phyloP scores from a whole-genome alignment of 768 basidiomycete species.

The Agaricus blazei region DNA sequence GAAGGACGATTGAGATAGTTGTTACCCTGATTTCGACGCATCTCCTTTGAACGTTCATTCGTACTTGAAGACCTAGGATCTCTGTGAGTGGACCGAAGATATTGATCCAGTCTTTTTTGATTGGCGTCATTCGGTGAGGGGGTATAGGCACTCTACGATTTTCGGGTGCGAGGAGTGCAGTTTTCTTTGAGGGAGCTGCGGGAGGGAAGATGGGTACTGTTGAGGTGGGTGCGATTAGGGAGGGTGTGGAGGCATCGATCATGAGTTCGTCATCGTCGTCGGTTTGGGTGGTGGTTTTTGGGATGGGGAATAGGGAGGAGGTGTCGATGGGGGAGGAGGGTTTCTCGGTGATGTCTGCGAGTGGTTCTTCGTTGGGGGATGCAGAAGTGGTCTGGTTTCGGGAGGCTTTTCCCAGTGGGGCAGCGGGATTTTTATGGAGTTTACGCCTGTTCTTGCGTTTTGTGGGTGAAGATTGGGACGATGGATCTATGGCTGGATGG shows the following conservation, averaged over 20 bases:
- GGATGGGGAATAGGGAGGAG: slow-evolving; percentile 9
- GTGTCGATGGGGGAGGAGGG: slow-evolving; percentile 14
- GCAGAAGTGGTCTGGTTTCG: slow-evolving; percentile 14
- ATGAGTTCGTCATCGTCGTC: slow-evolving; percentile 29
- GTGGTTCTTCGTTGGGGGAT: slow-evolving; percentile 18
- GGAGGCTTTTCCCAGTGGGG: slow-evolving; percentile 9
- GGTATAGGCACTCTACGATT: slow-evolving; percentile 88
- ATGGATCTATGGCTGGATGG: slow-evolving; percentile 17
- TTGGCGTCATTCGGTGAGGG: slow-evolving; percentile 94
- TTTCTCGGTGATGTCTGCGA: slow-evolving; percentile 16
- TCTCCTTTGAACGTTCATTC: slow-evolving; percentile 91
- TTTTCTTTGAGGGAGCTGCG: slow-evolving; percentile 47
- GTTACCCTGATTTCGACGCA: slow-evolving; percentile 87
- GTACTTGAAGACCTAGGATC: slow-evolving; percentile 88
- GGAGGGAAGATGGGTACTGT: slow-evolving; percentile 67
- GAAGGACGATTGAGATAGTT: slow-evolving; percentile 21
- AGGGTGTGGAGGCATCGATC: slow-evolving; percentile 28
- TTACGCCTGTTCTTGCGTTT: slow-evolving; percentile 34
- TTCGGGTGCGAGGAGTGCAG: slow-evolving; percentile 68
- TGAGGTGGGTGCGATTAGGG: slow-evolving; percentile 32
- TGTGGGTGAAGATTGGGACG: slow-evolving; percentile 13
- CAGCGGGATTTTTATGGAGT: slow-evolving; percentile 28
- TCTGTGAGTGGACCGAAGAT: slow-evolving; percentile 95
- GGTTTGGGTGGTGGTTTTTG: not conserved
- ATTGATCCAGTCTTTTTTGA: slow-evolving; percentile 95